Evolutionary conservation across 1,139 yeast species (phyloP).

Genomic region (Hanseniaspora sp.): DNA sequence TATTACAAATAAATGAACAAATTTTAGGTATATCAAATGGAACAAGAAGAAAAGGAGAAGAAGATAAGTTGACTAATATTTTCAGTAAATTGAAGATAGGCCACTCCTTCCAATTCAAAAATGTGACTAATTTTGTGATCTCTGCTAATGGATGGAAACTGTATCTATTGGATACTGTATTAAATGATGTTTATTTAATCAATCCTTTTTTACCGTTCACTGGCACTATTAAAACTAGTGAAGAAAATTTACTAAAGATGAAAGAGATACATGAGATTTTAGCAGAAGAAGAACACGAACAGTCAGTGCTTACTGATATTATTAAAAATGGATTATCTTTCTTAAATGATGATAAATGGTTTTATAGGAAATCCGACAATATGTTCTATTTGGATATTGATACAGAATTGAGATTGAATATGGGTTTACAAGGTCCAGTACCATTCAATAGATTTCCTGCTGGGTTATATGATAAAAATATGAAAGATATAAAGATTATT

Average conservation of each 20-base stretch:
- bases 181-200: conserved; percentile 9
- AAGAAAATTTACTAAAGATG: background rate
- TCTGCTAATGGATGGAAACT: conserved; percentile 13
- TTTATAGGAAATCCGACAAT: background rate
- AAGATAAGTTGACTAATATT: background rate
- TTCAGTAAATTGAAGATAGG: background rate
- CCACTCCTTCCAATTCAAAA: conserved; percentile 1
- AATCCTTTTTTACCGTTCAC: conserved; percentile 15
- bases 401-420: conserved; percentile 2
- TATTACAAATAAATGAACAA: conserved; percentile 2
- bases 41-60: no score
- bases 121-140: conserved; percentile 8
- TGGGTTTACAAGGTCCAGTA: conserved; percentile 15
- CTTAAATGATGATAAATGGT: background rate
- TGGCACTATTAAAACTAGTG: background rate
- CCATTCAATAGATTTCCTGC: conserved; percentile 10
- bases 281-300: background rate
- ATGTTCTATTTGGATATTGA: background rate
- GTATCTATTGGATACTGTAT: conserved; percentile 7
- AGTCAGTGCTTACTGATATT: background rate
- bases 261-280: background rate
- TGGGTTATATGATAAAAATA: background rate
- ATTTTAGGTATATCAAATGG: conserved; percentile 10
- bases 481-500: conserved; percentile 7
- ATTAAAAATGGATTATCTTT: background rate